Evolutionary conservation across 805 yeast genomes (phyloP).

Genomic region (Debaryomyces prosopidis): DNA sequence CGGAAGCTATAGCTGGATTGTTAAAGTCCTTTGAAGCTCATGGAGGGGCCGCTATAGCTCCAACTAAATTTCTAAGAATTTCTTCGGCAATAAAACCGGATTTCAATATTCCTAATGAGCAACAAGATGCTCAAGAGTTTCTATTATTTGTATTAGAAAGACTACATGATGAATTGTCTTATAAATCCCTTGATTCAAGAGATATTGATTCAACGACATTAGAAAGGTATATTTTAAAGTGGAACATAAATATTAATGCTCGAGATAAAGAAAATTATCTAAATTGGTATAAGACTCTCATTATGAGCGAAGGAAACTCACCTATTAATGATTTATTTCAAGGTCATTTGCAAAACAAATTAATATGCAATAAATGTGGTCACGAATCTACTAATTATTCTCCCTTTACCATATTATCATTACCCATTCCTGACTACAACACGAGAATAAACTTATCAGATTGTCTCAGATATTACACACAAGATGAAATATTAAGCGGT

Average conservation of each 20-base stretch:
- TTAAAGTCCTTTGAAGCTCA: conserved; percentile 58
- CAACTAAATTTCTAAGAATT: conserved; percentile 59
- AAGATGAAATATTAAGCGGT: conserved; percentile 65
- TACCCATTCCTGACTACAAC: conserved; percentile 52
- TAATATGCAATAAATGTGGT: conserved; percentile 67
- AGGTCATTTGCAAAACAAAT: conserved; percentile 68
- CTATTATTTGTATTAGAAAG: conserved; percentile 64
- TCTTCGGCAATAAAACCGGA: conserved; percentile 61
- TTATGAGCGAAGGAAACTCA: conserved; percentile 60
- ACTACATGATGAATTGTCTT: conserved; percentile 62
- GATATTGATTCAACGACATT: conserved; percentile 20
- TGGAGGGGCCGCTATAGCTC: conserved; percentile 64
- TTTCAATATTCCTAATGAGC: conserved; percentile 68
- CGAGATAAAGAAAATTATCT: conserved; percentile 51
- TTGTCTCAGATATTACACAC: conserved; percentile 60
- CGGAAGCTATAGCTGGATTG: conserved; percentile 54
- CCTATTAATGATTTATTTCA: conserved; percentile 68
- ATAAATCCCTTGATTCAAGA: conserved; percentile 20
- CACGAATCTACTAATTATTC: conserved; percentile 59
- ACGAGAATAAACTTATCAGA: conserved; percentile 52
- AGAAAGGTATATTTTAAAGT: conserved; percentile 25
- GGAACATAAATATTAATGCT: conserved; percentile 31
- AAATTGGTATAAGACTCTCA: conserved; percentile 57
- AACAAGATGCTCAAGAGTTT: conserved; percentile 82
- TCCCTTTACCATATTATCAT: conserved; percentile 60